Percentiles rank a stretch among this genome's conserved stretches.
These are phyloP conservation scores for Ceratocystiopsis sp. DNA, from an alignment of 2,329 filamentous ascomycete genomes.

Conservation along the genomic window DNA sequence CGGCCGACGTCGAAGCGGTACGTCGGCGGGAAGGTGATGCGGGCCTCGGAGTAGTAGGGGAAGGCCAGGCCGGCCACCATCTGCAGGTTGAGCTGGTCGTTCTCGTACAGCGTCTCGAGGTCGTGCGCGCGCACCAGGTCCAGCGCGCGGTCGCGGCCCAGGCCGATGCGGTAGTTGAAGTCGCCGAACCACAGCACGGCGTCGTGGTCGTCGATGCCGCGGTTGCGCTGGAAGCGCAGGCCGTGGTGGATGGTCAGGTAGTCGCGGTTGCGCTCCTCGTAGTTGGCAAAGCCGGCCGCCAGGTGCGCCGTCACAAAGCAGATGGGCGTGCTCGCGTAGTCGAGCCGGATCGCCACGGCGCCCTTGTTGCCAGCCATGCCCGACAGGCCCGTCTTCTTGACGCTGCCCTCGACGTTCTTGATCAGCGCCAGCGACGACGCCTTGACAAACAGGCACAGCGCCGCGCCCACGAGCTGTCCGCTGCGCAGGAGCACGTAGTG, in stretches of 20 bases:
- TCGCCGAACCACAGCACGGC: conserved; percentile 90
- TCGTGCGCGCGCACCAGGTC: conserved; percentile 56
- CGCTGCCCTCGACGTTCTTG: conserved; percentile 90
- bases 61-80: conserved; percentile 90
- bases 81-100: conserved; percentile 91
- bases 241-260: conserved; percentile 80
- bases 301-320: conserved; percentile 95
- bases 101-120: conserved; percentile 67
- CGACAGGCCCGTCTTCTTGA: conserved; percentile 89
- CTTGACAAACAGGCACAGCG: conserved; percentile 80
- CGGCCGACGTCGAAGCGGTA: conserved; percentile 90
- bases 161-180: conserved; percentile 93
- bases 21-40: conserved; percentile 77
- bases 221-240: conserved; percentile 76
- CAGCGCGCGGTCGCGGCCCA: conserved; percentile 62
- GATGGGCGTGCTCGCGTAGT: conserved; percentile 80
- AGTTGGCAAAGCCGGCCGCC: conserved; percentile 90
- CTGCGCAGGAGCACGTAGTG: conserved; percentile 81
- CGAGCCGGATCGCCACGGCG: conserved; percentile 87
- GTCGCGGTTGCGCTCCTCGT: conserved; percentile 87
- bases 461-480: conserved; percentile 87
- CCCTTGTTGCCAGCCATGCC: conserved; percentile 98
- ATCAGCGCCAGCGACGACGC: conserved; percentile 60
- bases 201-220: conserved; percentile 78
- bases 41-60: conserved; percentile 77